Percentiles rank a stretch among this genome's conserved stretches.
These are phyloP conservation scores for Penicillium sp. DNA, from an alignment of 2,329 filamentous ascomycete genomes.

Conservation along the genomic window DNA sequence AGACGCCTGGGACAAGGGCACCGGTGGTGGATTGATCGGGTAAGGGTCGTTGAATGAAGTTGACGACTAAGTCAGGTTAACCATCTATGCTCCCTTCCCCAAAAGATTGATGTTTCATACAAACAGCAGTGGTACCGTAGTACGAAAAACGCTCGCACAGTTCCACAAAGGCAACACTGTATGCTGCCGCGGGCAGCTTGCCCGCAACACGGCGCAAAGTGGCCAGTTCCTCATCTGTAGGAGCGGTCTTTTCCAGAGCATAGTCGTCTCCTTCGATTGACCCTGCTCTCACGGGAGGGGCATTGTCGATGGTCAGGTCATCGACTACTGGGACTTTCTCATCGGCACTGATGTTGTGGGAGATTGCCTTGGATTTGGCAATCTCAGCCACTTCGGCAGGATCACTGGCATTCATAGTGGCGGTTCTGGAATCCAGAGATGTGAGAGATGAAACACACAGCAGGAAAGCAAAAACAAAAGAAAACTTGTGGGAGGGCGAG, in stretches of 20 bases:
- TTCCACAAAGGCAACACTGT: conserved; percentile 69
- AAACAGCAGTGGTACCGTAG: conserved; percentile 68
- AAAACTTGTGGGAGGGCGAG: not conserved
- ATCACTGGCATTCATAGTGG: conserved; percentile 26
- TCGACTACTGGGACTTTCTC: conserved; percentile 9
- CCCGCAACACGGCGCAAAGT: conserved; percentile 35
- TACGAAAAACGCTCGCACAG: conserved; percentile 75
- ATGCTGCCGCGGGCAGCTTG: conserved; percentile 61
- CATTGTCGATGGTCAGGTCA: conserved; percentile 11
- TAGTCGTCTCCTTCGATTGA: conserved; percentile 5
- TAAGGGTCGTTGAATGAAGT: conserved; percentile 59
- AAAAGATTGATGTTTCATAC: conserved; percentile 40
- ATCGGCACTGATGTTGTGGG: conserved; percentile 14
- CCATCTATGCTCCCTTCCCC: not conserved
- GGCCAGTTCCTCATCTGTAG: conserved; percentile 34
- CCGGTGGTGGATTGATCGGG: conserved; percentile 56
- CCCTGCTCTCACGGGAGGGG: not conserved
- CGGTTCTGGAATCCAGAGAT: not conserved
- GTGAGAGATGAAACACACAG: not conserved
- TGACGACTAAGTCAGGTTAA: conserved; percentile 48
- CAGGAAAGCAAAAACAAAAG: not conserved
- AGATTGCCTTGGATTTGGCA: conserved; percentile 19
- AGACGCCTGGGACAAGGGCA: conserved; percentile 22
- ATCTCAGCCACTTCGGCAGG: conserved; percentile 24
- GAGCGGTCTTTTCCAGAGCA: conserved; percentile 11